Base-by-base conservation (phyloP, 805 yeast species). In the Kuraishia piskuri region DNA sequence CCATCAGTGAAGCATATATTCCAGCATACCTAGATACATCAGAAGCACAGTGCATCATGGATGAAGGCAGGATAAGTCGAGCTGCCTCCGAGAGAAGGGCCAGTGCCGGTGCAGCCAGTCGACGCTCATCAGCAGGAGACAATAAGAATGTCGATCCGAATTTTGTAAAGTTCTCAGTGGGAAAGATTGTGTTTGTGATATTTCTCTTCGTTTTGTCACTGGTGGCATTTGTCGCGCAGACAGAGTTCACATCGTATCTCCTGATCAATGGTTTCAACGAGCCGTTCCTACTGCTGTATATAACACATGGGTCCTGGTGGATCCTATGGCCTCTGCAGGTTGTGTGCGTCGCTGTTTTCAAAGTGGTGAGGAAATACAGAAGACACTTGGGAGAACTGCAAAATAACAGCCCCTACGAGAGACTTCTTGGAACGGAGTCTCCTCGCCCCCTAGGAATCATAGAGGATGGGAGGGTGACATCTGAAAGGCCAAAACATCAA, bases 271-370 rank as follows among this genome's bases (percentile, higher is more conserved):
- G 75, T 2, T 89, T 81, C 65, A 64, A 77, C 51, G 90, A 88
- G 62, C 96, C 96, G 0, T 72, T 88, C 22, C 66, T 88, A 22
- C 68, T 85, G 53, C 68, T 84, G n/a, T 66, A 75, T 52, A 67
- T 87, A 19, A 89, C 96, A 0, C 96, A 89, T 62, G 86, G 90
- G 1, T 78, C 84, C 10, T 87, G 94, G 95, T 72, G 82, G 75
- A 51, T 79, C 12, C 71, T 87, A 49, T 84, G 90, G 86, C 92
- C 91, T 0, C 50, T 78, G 5, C 96, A 89, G 63, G 76, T 83
- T 9, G 9, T 75, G 0, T 54, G 66, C 2, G 73, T 86, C 46
- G 80, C 83, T 23, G 14, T 71, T 1, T 71, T 69, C 60, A 79
- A 82, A 57, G 70, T 81, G 2, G 37, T 62, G 14, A 63, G 60